Percentiles rank a stretch among this genome's conserved stretches.
phyloP scores from a whole-genome alignment of 2,329 filamentous ascomycete genomes.

The Fusarium pseudonygamai region DNA sequence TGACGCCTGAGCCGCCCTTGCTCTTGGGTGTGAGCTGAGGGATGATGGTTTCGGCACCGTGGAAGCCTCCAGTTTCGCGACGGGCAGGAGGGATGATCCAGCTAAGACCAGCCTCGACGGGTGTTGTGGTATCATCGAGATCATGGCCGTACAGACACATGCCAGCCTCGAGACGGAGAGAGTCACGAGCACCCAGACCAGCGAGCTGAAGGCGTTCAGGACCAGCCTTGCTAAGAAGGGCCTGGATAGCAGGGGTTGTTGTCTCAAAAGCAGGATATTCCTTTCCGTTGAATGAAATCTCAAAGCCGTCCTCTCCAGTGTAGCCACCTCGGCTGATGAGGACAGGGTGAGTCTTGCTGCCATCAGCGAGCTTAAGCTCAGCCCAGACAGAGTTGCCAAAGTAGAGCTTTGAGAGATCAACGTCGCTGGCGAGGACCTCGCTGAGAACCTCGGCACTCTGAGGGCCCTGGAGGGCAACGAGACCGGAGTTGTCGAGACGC shows the following conservation, averaged over 20 bases:
- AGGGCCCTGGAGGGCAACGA: slow-evolving; percentile 92
- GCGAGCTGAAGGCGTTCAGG: slow-evolving; percentile 75
- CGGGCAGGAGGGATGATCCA: slow-evolving; percentile 91
- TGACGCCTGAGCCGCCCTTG: slow-evolving; percentile 76
- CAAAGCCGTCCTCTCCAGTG: slow-evolving; percentile 98
- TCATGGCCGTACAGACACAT: slow-evolving; percentile 99
- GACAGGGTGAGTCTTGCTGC: slow-evolving; percentile 51
- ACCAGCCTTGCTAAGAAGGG: slow-evolving; percentile 73
- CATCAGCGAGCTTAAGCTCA: slow-evolving; percentile 69
- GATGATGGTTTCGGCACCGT: slow-evolving; percentile 82
- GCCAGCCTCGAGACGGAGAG: slow-evolving; percentile 90
- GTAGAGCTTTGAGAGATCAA: slow-evolving; percentile 74
- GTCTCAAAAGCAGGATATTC: slow-evolving; percentile 53
- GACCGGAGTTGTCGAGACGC: slow-evolving; percentile 75
- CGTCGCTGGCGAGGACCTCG: slow-evolving; percentile 64
- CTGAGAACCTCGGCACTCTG: slow-evolving; percentile 75
- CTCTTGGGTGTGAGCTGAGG: slow-evolving; percentile 77
- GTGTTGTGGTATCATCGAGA: slow-evolving; percentile 78
- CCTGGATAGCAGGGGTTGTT: slow-evolving; percentile 68
- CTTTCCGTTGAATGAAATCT: slow-evolving; percentile 77
- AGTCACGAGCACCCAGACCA: slow-evolving; percentile 90
- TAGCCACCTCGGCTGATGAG: slow-evolving; percentile 91
- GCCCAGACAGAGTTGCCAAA: slow-evolving; percentile 81
- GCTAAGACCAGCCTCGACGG: slow-evolving; percentile 64
- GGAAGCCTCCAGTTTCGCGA: slow-evolving; percentile 75